Evolutionary conservation across 2,329 filamentous ascomycete species (phyloP).

Genomic region (Curvularia verruculosa): DNA sequence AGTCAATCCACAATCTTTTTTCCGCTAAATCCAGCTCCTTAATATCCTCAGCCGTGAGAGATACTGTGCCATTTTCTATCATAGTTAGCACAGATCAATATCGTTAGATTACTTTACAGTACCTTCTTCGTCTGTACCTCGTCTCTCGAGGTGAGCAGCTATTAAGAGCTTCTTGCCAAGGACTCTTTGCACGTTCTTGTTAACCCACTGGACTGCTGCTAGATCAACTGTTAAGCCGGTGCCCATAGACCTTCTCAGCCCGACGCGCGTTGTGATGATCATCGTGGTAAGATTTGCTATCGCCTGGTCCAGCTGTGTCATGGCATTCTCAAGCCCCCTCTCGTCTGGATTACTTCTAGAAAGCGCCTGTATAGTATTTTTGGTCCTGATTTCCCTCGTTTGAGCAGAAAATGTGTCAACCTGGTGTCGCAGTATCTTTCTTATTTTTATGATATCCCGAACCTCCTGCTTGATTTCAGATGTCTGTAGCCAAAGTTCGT

Average conservation of each 20-base stretch:
- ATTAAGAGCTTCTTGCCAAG: conserved; percentile 3
- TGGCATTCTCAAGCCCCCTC: conserved; percentile 5
- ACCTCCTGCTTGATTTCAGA: conserved; percentile 7
- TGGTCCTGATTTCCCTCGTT: conserved; percentile 8
- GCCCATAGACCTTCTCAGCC: conserved; percentile 7
- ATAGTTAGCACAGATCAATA: background rate
- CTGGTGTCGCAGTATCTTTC: conserved; percentile 10
- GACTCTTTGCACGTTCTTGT: conserved; percentile 6
- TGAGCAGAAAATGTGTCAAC: conserved; percentile 8
- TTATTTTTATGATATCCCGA: conserved; percentile 6
- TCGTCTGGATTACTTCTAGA: background rate
- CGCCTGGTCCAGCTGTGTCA: conserved; percentile 1
- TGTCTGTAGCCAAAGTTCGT: conserved; percentile 11
- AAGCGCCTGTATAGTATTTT: conserved; percentile 7
- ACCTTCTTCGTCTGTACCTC: conserved; percentile 5
- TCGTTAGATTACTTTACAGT: background rate
- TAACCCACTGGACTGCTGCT: conserved; percentile 1
- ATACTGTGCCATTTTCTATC: conserved; percentile 2
- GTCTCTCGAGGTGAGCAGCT: conserved; percentile 9
- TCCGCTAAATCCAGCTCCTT: conserved; percentile 5
- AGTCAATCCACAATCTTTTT: conserved; percentile 8
- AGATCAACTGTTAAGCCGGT: conserved; percentile 5
- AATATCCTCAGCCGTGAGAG: conserved; percentile 3
- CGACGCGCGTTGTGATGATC: conserved; percentile 9
- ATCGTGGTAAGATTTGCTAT: conserved; percentile 4